Conservation (phyloP, 2,329 filamentous ascomycete genomes). For the Fusarium lateritium region DNA sequence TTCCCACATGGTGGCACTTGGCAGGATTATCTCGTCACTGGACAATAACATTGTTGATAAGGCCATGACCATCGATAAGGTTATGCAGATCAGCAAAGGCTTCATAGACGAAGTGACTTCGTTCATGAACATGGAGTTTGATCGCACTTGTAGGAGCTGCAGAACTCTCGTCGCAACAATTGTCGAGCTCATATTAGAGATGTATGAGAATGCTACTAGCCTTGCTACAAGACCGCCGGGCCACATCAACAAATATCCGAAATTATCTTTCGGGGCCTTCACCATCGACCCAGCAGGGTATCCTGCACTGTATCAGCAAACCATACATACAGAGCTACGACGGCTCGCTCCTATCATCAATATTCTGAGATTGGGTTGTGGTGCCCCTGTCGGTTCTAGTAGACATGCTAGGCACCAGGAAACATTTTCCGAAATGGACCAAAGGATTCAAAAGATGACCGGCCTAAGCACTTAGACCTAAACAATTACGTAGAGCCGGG, state of each 20-base stretch:
- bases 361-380: neutral
- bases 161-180: neutral
- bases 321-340: neutral
- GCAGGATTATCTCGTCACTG: neutral
- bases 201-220: neutral
- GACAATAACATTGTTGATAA: neutral
- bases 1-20: neutral
- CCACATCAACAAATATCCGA: neutral
- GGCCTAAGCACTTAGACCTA: no score
- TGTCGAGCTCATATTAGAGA: neutral
- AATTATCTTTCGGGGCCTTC: neutral
- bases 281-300: neutral
- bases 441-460: no score
- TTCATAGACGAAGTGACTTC: neutral
- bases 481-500: no score
- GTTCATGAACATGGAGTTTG: neutral
- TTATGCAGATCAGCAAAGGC: neutral
- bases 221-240: neutral
- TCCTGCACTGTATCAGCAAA: neutral
- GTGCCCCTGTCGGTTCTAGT: no score
- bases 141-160: neutral
- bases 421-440: neutral
- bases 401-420: neutral
- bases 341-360: neutral
- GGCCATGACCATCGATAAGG: neutral